Percentiles rank a stretch among this genome's conserved stretches.
Evolutionary conservation across 179 eudicot species (phyloP).

Genomic region (Amaranthus tricolor): DNA sequence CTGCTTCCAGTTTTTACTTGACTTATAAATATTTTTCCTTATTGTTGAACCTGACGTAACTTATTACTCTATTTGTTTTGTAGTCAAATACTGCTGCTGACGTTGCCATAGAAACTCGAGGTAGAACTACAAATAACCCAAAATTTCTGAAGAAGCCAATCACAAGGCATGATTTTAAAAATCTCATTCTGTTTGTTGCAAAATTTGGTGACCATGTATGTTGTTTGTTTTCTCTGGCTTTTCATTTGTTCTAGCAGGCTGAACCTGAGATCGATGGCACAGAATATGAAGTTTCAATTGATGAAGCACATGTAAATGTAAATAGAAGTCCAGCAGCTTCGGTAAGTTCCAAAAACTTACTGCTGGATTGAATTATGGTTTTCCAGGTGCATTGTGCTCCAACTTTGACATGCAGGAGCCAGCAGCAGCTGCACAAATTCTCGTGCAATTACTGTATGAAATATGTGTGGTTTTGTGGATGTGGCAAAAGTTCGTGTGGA

Average conservation of each 20-base stretch:
- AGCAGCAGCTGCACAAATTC: conserved; percentile 18
- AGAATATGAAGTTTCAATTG: conserved; percentile 5
- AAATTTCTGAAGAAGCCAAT: conserved; percentile 50
- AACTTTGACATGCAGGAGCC: conserved; percentile 15
- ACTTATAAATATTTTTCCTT: not conserved
- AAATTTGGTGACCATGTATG: conserved; percentile 30
- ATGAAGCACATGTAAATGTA: conserved; percentile 23
- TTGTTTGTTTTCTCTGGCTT: conserved; percentile 29
- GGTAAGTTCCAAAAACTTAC: conserved; percentile 33
- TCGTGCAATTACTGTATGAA: conserved; percentile 14
- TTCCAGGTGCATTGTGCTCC: conserved; percentile 32
- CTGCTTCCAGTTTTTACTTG: not conserved
- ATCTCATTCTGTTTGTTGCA: conserved; percentile 18
- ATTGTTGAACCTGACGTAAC: conserved; percentile 11
- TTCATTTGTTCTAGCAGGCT: conserved; percentile 39
- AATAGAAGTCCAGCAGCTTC: conserved; percentile 22
- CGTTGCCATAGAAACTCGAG: conserved; percentile 55
- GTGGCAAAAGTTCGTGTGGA: not conserved
- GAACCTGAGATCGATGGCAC: conserved; percentile 33
- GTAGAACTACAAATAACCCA: conserved; percentile 44
- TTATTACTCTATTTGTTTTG: conserved; percentile 12
- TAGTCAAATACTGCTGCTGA: conserved; percentile 41
- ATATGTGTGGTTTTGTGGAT: conserved; percentile 14
- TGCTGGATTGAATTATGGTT: conserved; percentile 36
- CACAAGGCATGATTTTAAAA: conserved; percentile 60